phyloP scores from a whole-genome alignment of 768 basidiomycete genomes.

The Naganishia antarctica region DNA sequence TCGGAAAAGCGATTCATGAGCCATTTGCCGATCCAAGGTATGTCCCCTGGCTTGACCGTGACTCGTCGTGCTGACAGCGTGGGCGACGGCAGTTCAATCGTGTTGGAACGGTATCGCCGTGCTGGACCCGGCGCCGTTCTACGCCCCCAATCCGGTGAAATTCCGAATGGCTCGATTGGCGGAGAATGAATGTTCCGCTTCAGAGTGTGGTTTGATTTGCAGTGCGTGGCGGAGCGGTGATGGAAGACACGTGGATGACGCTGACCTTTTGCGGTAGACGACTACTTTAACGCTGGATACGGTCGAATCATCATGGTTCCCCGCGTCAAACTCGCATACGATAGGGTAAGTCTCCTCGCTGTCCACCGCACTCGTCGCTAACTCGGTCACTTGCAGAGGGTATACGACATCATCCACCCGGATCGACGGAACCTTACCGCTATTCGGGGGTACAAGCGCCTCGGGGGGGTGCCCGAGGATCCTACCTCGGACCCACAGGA shows the following conservation, averaged over 20 bases:
- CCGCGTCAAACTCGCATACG: conserved; percentile 91
- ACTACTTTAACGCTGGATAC: conserved; percentile 94
- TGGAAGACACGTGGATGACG: background rate
- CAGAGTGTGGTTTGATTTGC: conserved; percentile 92
- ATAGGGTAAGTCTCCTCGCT: conserved; percentile 57
- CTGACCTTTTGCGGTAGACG: conserved; percentile 52
- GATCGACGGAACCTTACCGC: conserved; percentile 83
- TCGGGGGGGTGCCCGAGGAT: conserved; percentile 96
- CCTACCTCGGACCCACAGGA: conserved; percentile 96
- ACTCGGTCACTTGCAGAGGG: conserved; percentile 58
- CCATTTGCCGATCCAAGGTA: conserved; percentile 79
- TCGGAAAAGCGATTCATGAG: conserved; percentile 77
- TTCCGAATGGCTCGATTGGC: conserved; percentile 91
- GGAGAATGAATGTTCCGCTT: conserved; percentile 88
- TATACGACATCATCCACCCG: conserved; percentile 93
- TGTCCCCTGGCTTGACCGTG: conserved; percentile 9
- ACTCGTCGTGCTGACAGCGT: background rate
- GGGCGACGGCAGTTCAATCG: conserved; percentile 63
- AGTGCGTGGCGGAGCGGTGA: conserved; percentile 49
- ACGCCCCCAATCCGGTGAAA: conserved; percentile 77
- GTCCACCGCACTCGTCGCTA: background rate
- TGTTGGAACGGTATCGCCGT: conserved; percentile 99
- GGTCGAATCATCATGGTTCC: conserved; percentile 98
- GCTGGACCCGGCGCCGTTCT: conserved; percentile 92
- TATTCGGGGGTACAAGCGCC: conserved; percentile 82